Conservation (phyloP, 2,329 filamentous ascomycete genomes). For the Tolypocladium inflatum region DNA sequence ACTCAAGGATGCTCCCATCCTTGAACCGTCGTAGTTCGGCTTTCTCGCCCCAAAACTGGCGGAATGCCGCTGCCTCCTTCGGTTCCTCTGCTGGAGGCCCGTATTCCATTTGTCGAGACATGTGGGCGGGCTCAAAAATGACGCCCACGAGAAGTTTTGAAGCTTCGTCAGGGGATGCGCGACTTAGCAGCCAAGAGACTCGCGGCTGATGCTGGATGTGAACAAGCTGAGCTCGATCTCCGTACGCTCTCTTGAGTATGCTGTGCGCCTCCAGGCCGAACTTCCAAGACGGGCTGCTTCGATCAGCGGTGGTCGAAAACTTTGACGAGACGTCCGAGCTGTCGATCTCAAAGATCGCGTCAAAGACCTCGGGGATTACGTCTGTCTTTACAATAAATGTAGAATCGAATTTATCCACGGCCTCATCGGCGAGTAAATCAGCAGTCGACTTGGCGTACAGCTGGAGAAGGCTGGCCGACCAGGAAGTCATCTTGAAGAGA, state of each 20-base stretch:
- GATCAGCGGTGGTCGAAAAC: constrained; percentile 22
- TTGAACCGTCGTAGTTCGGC: constrained; percentile 90
- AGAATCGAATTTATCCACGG: constrained; percentile 71
- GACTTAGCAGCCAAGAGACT: constrained; percentile 18
- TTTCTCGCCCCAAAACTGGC: constrained; percentile 90
- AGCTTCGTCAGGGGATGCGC: constrained; percentile 8
- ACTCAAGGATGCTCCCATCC: constrained; percentile 89
- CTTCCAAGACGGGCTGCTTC: constrained; percentile 31
- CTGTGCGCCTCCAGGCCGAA: constrained; percentile 51
- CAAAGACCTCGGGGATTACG: constrained; percentile 44
- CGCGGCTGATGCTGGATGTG: constrained; percentile 37
- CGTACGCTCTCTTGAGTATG: constrained; percentile 61
- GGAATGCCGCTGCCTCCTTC: constrained; percentile 70
- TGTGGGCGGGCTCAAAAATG: constrained; percentile 62
- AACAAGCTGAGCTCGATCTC: constrained; percentile 63
- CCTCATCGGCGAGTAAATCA: constrained; percentile 62
- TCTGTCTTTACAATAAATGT: constrained; percentile 65
- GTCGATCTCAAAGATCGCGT: constrained; percentile 32
- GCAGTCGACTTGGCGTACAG: constrained; percentile 68
- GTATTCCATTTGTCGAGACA: constrained; percentile 71
- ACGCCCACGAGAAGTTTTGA: constrained; percentile 53
- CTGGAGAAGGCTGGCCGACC: constrained; percentile 67
- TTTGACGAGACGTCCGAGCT: constrained; percentile 16
- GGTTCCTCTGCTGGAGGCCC: constrained; percentile 82
- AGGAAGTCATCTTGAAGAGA: constrained; percentile 81